Conservation (phyloP, 1,284 basidiomycete species). For the Sporisorium scitamineum region DNA sequence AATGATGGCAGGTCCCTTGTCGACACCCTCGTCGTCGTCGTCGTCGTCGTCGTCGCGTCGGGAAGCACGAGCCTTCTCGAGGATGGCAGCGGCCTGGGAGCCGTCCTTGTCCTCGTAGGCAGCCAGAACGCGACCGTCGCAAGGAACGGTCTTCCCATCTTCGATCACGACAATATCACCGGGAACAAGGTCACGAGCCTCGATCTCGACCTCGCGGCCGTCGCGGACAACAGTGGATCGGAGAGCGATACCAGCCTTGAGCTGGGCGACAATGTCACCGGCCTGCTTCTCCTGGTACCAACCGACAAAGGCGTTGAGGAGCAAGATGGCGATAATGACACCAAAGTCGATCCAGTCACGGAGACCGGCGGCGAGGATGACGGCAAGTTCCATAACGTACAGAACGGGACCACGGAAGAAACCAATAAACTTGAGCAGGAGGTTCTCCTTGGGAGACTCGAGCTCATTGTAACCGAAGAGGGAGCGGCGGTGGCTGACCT, state of each 20-base stretch:
- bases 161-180: constrained; percentile 73
- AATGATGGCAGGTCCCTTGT: constrained; percentile 73
- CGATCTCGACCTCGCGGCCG: constrained; percentile 72
- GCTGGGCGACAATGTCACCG: constrained; percentile 73
- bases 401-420: constrained; percentile 71
- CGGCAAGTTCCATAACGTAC: constrained; percentile 71
- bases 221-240: constrained; percentile 72
- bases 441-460: constrained; percentile 70
- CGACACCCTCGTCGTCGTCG: constrained; percentile 69
- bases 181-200: constrained; percentile 74
- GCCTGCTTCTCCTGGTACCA: constrained; percentile 75
- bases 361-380: constrained; percentile 70
- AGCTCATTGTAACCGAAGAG: constrained; percentile 70
- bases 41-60: constrained; percentile 65
- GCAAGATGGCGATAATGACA: constrained; percentile 71
- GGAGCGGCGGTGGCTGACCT: constrained; percentile 69
- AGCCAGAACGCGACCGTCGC: constrained; percentile 73
- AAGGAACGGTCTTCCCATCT: constrained; percentile 74
- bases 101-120: constrained; percentile 71
- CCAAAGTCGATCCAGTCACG: constrained; percentile 73
- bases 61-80: constrained; percentile 65
- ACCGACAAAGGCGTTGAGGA: constrained; percentile 74
- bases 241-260: constrained; percentile 74
- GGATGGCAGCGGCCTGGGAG: constrained; percentile 65
- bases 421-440: constrained; percentile 72